Evolutionary conservation across 352 stramenopile genomes (phyloP).

Genomic region (Phytophthora sp.): DNA sequence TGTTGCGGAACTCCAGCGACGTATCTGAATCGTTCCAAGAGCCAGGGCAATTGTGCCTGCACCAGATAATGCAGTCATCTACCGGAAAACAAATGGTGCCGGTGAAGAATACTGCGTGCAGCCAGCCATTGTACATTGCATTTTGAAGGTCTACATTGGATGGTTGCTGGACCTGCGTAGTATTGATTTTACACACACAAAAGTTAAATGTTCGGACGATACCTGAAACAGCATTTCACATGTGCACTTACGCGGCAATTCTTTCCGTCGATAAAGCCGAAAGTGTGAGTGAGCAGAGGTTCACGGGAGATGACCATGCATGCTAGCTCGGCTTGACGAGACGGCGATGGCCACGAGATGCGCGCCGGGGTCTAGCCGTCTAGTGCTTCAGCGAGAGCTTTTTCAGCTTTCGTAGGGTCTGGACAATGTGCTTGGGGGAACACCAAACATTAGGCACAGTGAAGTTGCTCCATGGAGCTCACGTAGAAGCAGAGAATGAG

Average conservation of each 20-base stretch:
- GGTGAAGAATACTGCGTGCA: slow-evolving; percentile 12
- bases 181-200: neutral
- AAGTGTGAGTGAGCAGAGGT: slow-evolving; percentile 21
- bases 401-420: slow-evolving; percentile 8
- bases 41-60: slow-evolving; percentile 21
- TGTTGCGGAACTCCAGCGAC: neutral
- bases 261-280: slow-evolving; percentile 21
- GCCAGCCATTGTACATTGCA: neutral
- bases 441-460: slow-evolving; percentile 10
- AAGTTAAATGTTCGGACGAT: neutral
- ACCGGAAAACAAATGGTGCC: slow-evolving; percentile 16
- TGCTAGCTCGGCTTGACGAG: neutral
- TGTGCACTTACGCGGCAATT: neutral
- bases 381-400: neutral
- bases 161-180: slow-evolving; percentile 9
- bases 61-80: slow-evolving; percentile 16
- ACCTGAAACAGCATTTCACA: neutral
- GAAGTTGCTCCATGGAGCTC: neutral
- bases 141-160: slow-evolving; percentile 1
- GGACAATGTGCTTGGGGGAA: slow-evolving; percentile 1
- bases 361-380: neutral
- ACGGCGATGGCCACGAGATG: neutral
- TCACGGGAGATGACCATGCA: slow-evolving; percentile 34
- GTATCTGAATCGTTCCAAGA: too few species aligned
- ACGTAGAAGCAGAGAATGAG: slow-evolving; percentile 11